phyloP scores from a whole-genome alignment of 306 rosid species.

The Benincasa hispida region DNA sequence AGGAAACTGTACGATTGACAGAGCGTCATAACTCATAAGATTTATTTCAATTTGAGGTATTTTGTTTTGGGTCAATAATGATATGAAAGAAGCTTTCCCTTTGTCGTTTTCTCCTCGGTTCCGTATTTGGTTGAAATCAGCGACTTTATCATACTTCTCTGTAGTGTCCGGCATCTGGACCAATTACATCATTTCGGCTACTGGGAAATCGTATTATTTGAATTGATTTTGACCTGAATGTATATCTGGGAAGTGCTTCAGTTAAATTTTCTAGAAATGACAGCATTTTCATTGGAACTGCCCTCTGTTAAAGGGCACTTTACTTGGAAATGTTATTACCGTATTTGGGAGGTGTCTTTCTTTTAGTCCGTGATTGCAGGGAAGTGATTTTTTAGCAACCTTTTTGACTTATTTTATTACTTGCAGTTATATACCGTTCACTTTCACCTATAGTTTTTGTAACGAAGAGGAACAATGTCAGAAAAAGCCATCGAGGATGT shows the following conservation, averaged over 20 bases:
- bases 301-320: background rate
- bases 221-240: background rate
- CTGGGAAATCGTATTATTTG: background rate
- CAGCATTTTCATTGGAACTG: background rate
- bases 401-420: background rate
- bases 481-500: constrained; percentile 28
- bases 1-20: constrained; percentile 1
- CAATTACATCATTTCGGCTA: background rate
- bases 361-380: constrained; percentile 8
- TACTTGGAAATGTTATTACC: background rate
- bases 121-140: background rate
- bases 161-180: background rate
- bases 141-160: background rate
- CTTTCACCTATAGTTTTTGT: background rate
- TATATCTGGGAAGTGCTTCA: background rate
- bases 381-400: background rate
- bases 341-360: background rate
- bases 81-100: background rate
- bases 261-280: background rate
- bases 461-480: constrained; percentile 32
- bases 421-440: constrained; percentile 1
- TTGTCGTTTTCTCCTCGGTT: background rate
- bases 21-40: background rate
- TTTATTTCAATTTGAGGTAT: background rate
- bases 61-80: background rate